These are phyloP conservation scores for Digitaria exilis DNA, from an alignment of 202 grass and related monocot genomes.

Conservation along the genomic window DNA sequence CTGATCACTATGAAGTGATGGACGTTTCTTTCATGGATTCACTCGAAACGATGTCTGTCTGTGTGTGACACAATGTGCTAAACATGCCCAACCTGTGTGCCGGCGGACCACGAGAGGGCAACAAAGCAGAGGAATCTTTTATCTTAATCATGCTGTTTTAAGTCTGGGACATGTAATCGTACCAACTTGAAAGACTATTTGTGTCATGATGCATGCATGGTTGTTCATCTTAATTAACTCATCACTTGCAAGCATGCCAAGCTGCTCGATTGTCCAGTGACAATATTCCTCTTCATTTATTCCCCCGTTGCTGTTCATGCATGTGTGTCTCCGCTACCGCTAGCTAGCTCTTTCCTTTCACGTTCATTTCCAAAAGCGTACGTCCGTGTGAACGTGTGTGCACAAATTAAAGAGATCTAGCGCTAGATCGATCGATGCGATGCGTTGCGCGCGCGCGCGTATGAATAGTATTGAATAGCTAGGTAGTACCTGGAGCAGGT, in stretches of 20 bases:
- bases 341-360: neutral
- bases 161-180: neutral
- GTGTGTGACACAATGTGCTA: neutral
- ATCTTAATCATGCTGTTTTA: neutral
- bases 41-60: neutral
- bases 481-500: slow-evolving; percentile 90
- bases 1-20: neutral
- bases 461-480: no score
- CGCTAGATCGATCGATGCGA: neutral
- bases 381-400: no score
- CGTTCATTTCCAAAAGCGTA: neutral
- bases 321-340: neutral
- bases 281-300: neutral
- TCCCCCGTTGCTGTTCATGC: neutral
- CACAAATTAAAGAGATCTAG: no score
- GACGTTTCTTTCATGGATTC: neutral
- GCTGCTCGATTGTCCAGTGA: neutral
- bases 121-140: no score
- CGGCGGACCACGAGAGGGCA: no score
- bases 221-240: slow-evolving; percentile 18
- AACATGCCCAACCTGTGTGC: neutral
- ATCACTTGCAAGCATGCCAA: neutral
- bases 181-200: neutral
- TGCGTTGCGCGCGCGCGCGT: neutral
- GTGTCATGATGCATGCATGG: neutral